A percentile compares a stretch with the other conserved stretches of the same genome.
These are phyloP conservation scores for Populus hybrid DNA, from an alignment of 441 rosid species.

Conservation along the genomic window DNA sequence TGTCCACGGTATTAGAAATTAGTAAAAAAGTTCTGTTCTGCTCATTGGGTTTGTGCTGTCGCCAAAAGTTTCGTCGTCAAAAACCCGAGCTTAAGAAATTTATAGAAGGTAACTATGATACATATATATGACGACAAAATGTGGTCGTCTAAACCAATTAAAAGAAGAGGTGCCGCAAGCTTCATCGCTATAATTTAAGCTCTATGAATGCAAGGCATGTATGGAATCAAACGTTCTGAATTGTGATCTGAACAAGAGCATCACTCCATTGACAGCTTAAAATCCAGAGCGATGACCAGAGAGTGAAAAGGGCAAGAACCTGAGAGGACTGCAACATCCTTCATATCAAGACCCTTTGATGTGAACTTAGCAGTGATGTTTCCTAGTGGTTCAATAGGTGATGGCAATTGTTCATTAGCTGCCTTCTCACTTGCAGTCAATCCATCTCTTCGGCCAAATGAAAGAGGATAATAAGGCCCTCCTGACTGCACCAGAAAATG, in stretches of 20 bases:
- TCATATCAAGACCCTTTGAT: conserved; percentile 68
- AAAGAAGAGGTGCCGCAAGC: background rate
- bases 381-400: conserved; percentile 61
- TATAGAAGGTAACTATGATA: background rate
- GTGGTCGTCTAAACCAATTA: background rate
- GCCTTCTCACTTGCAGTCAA: conserved; percentile 58
- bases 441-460: conserved; percentile 66
- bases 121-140: background rate
- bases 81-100: background rate
- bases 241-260: background rate
- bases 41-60: background rate
- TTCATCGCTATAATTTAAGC: background rate
- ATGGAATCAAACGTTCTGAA: background rate
- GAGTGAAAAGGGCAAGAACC: conserved; percentile 34
- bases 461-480: conserved; percentile 66
- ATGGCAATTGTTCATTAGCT: conserved; percentile 60
- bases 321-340: conserved; percentile 86
- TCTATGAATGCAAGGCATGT: background rate
- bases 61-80: background rate
- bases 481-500: conserved; percentile 45
- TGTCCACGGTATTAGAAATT: background rate
- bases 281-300: background rate
- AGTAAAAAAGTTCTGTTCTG: background rate
- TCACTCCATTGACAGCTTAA: background rate
- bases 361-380: conserved; percentile 67